A percentile compares a stretch with the other conserved stretches of the same genome.
Conservation (phyloP, 2,329 filamentous ascomycete species). For the Aspergillus neotritici region DNA sequence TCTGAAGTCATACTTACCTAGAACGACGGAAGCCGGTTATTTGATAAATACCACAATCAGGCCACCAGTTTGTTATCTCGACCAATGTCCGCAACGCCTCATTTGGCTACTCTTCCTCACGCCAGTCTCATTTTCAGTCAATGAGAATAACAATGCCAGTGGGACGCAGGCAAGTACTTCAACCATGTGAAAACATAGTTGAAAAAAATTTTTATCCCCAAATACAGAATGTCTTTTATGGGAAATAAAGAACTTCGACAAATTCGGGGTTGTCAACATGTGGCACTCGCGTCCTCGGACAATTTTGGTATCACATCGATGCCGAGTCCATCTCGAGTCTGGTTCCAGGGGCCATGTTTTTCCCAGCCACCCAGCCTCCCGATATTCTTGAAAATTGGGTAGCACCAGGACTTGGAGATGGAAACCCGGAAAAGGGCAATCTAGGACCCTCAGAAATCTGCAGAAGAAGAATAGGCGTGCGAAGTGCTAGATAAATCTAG, state of each 20-base stretch:
- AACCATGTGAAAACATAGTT: too few species aligned
- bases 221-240: not conserved
- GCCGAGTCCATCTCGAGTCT: constrained; percentile 3
- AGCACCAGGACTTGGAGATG: not conserved
- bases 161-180: too few species aligned
- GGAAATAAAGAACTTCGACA: too few species aligned
- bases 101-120: too few species aligned
- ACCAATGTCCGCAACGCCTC: too few species aligned
- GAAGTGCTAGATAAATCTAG: not conserved
- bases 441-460: not conserved
- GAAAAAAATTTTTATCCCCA: not conserved
- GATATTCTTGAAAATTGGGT: constrained; percentile 9
- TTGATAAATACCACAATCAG: too few species aligned
- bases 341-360: constrained; percentile 8
- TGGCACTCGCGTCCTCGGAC: constrained; percentile 8
- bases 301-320: constrained; percentile 6
- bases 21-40: too few species aligned
- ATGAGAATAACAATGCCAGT: too few species aligned
- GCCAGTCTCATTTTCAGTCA: too few species aligned
- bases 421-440: not conserved
- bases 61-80: too few species aligned
- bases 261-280: too few species aligned
- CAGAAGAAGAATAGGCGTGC: not conserved
- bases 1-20: too few species aligned
- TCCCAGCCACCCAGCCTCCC: constrained; percentile 24